Conservation (phyloP, 331 rosid genomes). For the Stylosanthes scabra region DNA sequence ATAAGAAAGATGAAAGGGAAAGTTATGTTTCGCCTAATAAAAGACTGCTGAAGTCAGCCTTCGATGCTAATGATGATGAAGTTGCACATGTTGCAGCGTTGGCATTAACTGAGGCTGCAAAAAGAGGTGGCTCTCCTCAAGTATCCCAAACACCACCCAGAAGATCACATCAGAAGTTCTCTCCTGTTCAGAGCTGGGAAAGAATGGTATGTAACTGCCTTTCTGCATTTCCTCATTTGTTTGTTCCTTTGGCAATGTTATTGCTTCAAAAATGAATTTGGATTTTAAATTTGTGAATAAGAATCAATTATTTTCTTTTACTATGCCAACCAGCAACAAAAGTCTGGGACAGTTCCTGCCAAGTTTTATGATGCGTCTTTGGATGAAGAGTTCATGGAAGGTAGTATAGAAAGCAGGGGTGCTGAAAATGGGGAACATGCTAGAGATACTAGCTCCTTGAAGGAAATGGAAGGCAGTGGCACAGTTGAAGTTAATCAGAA, state of each 20-base stretch:
- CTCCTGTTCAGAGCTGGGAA: slow-evolving; percentile 58
- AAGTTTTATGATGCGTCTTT: slow-evolving; percentile 48
- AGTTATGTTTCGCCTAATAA: slow-evolving; percentile 50
- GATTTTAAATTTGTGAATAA: slow-evolving; percentile 37
- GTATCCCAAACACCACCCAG: slow-evolving; percentile 50
- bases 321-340: slow-evolving; percentile 48
- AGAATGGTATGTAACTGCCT: slow-evolving; percentile 49
- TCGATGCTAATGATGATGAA: slow-evolving; percentile 59
- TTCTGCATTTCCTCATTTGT: slow-evolving; percentile 17
- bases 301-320: not conserved
- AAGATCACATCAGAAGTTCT: slow-evolving; percentile 53
- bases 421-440: slow-evolving; percentile 67
- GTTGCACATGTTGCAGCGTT: slow-evolving; percentile 63
- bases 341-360: slow-evolving; percentile 42
- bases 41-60: slow-evolving; percentile 54
- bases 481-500: slow-evolving; percentile 55
- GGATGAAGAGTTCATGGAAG: slow-evolving; percentile 65
- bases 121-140: slow-evolving; percentile 70
- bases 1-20: slow-evolving; percentile 49
- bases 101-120: slow-evolving; percentile 70
- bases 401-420: slow-evolving; percentile 56
- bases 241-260: slow-evolving; percentile 29
- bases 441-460: slow-evolving; percentile 51
- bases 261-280: slow-evolving; percentile 28
- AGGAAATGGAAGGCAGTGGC: slow-evolving; percentile 62